phyloP scores from a whole-genome alignment of 176 grass and related monocot species.

The Tillandsia fasciculata region DNA sequence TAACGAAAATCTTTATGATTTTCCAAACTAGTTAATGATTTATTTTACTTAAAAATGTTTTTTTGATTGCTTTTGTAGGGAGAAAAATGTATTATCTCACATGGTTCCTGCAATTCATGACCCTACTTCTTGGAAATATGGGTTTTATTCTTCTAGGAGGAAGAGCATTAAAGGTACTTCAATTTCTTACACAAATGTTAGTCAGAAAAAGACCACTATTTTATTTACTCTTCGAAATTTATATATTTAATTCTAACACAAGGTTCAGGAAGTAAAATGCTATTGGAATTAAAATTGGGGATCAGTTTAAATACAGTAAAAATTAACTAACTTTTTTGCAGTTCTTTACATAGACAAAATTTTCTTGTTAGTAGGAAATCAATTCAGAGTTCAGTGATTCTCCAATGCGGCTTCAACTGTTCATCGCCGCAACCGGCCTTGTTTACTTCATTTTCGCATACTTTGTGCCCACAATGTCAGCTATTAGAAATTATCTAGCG shows the following conservation, averaged over 20 bases:
- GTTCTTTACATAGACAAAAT: too few species aligned
- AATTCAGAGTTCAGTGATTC: conserved; percentile 47
- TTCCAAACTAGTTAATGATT: too few species aligned
- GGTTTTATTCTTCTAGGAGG: conserved; percentile 77
- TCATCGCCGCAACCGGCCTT: conserved; percentile 33
- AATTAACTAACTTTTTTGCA: background rate
- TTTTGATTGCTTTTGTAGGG: conserved; percentile 27
- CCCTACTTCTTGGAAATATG: conserved; percentile 61
- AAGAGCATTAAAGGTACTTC: conserved; percentile 62
- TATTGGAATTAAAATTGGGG: background rate
- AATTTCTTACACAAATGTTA: background rate
- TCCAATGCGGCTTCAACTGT: conserved; percentile 51
- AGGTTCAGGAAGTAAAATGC: too few species aligned
- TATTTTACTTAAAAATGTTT: too few species aligned
- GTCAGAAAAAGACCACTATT: too few species aligned
- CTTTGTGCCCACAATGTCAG: conserved; percentile 78
- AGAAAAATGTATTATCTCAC: conserved; percentile 67
- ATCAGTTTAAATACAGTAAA: background rate
- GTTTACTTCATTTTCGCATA: conserved; percentile 68
- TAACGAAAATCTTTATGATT: too few species aligned
- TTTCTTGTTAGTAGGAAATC: conserved; percentile 36
- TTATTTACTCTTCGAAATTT: too few species aligned
- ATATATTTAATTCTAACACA: too few species aligned
- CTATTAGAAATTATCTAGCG: conserved; percentile 78
- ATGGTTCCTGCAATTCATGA: conserved; percentile 70